Evolutionary conservation across 768 basidiomycete genomes (phyloP).

Genomic region (Hemileccinum rubropunctum): DNA sequence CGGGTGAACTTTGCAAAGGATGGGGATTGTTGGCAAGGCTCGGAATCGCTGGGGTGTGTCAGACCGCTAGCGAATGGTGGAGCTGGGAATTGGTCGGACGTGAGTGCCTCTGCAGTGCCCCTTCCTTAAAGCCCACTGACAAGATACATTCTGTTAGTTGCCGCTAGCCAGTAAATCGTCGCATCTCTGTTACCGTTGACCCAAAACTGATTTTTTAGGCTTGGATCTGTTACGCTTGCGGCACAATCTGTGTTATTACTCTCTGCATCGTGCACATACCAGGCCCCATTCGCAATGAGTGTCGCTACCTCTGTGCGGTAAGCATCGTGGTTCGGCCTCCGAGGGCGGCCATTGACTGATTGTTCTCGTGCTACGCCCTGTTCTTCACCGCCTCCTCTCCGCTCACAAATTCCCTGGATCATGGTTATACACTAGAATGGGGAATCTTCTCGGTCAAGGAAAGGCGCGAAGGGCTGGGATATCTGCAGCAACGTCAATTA

Average conservation of each 20-base stretch:
- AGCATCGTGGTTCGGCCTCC: constrained; percentile 14
- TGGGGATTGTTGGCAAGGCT: constrained; percentile 70
- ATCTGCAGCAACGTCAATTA: constrained; percentile 60
- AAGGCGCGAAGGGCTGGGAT: constrained; percentile 71
- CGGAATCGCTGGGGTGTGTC: constrained; percentile 78
- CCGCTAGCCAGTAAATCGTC: constrained; percentile 47
- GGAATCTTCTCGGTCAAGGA: constrained; percentile 83
- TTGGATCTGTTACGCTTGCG: constrained; percentile 81
- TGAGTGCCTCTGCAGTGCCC: constrained; percentile 10
- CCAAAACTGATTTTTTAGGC: constrained; percentile 34
- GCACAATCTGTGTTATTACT: constrained; percentile 84
- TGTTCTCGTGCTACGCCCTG: not conserved
- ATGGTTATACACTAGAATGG: constrained; percentile 50
- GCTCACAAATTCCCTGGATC: not conserved
- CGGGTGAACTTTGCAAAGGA: constrained; percentile 58
- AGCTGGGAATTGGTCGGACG: constrained; percentile 84
- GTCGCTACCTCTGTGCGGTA: constrained; percentile 86
- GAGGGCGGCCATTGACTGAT: not conserved
- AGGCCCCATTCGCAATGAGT: constrained; percentile 79
- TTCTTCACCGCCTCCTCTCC: not conserved
- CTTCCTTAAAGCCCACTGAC: not conserved
- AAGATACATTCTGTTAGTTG: constrained; percentile 33
- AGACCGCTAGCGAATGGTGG: constrained; percentile 95
- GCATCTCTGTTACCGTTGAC: not conserved
- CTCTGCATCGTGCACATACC: constrained; percentile 73